Percentiles rank a stretch among this genome's conserved stretches.
These are phyloP conservation scores for Boletellus emodensis DNA, from an alignment of 768 basidiomycete species.

Conservation along the genomic window DNA sequence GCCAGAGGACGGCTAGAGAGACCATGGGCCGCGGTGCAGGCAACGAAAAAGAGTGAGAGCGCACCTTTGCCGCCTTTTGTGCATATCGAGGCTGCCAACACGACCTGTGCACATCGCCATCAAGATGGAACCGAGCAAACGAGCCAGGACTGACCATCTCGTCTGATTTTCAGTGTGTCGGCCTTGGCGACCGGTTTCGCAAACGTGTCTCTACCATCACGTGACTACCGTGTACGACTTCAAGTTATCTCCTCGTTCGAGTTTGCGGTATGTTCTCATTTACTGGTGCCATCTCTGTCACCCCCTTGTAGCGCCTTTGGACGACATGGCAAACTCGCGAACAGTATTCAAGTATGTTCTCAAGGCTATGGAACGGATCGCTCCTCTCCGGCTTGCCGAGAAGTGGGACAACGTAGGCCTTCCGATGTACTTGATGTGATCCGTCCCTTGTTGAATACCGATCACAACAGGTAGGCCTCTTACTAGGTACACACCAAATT, in stretches of 20 bases:
- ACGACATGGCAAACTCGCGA: constrained; percentile 12
- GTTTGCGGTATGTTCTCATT: too few species aligned
- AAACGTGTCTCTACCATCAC: constrained; percentile 17
- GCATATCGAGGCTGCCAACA: constrained; percentile 91
- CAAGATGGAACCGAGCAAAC: not conserved
- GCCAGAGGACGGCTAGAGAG: constrained; percentile 80
- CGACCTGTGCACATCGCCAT: constrained; percentile 52
- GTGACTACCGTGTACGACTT: constrained; percentile 10
- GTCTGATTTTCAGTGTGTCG: not conserved
- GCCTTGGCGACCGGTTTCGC: not conserved
- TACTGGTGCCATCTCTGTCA: too few species aligned
- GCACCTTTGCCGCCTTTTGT: constrained; percentile 90
- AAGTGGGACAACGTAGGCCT: constrained; percentile 89
- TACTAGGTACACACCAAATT: constrained; percentile 51
- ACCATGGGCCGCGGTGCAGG: not conserved
- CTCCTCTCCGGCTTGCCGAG: constrained; percentile 81
- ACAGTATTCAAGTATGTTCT: constrained; percentile 44
- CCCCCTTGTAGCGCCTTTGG: too few species aligned
- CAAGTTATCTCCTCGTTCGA: too few species aligned
- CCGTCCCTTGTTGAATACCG: constrained; percentile 4
- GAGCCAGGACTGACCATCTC: constrained; percentile 19
- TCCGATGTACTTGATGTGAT: constrained; percentile 1
- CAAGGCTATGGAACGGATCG: constrained; percentile 76
- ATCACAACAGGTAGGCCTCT: constrained; percentile 57
- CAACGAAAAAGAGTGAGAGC: constrained; percentile 22